phyloP scores from a whole-genome alignment of 345 rosid species.

The Eucalyptus victrix region DNA sequence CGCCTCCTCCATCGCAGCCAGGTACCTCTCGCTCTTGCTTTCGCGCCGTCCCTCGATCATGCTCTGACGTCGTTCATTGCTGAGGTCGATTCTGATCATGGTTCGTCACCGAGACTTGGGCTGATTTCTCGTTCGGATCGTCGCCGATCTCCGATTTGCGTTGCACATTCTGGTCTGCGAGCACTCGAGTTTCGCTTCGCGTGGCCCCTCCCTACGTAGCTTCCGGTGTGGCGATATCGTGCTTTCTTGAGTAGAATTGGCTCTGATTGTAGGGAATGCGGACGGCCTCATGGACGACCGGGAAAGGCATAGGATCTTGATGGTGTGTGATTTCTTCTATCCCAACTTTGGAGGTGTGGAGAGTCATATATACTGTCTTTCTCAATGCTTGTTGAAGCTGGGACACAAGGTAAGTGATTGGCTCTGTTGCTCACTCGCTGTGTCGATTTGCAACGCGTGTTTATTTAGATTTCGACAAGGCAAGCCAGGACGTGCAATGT shows the following conservation, averaged over 20 bases:
- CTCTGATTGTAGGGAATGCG: conserved; percentile 12
- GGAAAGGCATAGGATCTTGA: conserved; percentile 54
- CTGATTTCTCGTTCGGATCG: background rate
- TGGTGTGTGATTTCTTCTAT: conserved; percentile 96
- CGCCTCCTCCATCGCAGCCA: background rate
- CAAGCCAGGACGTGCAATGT: background rate
- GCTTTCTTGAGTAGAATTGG: background rate
- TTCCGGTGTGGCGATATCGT: background rate
- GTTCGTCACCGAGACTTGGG: background rate
- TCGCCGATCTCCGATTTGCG: background rate
- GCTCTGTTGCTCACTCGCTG: background rate
- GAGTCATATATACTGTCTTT: conserved; percentile 81
- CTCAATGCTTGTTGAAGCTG: conserved; percentile 83
- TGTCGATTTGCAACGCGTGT: background rate
- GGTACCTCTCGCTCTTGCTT: background rate
- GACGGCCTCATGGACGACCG: conserved; percentile 23
- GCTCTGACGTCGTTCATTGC: background rate
- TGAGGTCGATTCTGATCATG: background rate
- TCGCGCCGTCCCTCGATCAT: background rate
- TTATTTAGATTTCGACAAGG: background rate
- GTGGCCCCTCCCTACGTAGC: background rate
- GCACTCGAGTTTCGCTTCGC: background rate
- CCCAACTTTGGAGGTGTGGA: conserved; percentile 98
- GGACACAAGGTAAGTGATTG: conserved; percentile 71
- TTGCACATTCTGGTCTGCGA: background rate